Base-by-base conservation (phyloP, 179 eudicot genomes). In the Actinidia chinensis region DNA sequence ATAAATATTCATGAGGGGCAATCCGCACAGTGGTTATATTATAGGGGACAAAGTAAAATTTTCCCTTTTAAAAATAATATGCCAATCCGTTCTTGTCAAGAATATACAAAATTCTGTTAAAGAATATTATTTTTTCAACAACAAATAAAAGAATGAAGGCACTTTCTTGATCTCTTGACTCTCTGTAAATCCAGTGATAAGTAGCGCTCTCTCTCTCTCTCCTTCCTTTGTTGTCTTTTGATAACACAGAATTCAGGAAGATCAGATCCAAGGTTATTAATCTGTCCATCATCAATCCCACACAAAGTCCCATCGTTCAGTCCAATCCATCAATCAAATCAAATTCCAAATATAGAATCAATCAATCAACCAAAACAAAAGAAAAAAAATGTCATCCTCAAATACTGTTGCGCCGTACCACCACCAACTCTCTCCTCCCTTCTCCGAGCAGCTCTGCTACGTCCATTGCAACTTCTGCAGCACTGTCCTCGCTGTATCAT, bases 371-470 rank as follows among this genome's bases (percentile, higher is more conserved):
- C 4, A 13, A 64, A 68, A 10, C 73, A 14, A 52, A 60, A 20
- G 11, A 20, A 17, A 78, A 67, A 51, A 61, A 64, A 84, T 86
- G 89, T 88, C 87, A 59, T 83, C 88, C 58, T 73, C 79, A 33
- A 81, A 79, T 76, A 64, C 82, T 33, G 81, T 76, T 70, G 74
- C 85, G 50, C 85, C 90, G 78, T 86, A 87, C 83, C 80, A 81
- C 77, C 68, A 23, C 56, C 59, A 17, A 11, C 76, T 14, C 54
- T n/a, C 18, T n/a, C 52, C 76, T 74, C 89, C 83, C 79, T 85
- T 82, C 66, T 69, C 87, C 61, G 99, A 95, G 70, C 97, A 95
- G 81, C 98, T 95, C 76, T 92, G 99, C 78, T 95, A 95, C 74
- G 99, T 95, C 82, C 94, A 87, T 78, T 94, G 99, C 89, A 82